Base-by-base conservation (phyloP, 768 basidiomycete species). In the Pholiota conissans region DNA sequence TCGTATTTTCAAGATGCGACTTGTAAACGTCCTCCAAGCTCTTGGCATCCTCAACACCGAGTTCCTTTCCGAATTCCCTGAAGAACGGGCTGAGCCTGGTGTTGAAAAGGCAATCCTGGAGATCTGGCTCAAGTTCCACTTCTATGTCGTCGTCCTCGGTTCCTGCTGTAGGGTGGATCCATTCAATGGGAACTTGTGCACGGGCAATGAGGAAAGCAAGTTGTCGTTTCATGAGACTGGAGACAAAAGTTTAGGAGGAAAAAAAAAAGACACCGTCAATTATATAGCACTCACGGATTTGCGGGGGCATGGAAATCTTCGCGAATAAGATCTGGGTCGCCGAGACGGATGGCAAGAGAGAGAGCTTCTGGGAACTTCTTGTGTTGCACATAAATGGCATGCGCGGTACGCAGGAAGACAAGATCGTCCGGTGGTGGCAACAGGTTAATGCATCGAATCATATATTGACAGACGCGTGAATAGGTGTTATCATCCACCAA, bases 11-110 rank as follows among this genome's bases (percentile, higher is more conserved):
- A 11, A 98, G 77, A 75, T 99, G 96, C 3, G 87, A 85, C 71
- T 98, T 99, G 78, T 99, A 99, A 20, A 98, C 93, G 71, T 98
- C 97, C 68, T 98, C 97, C 50, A 98, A 75, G 49, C 88, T 90
- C 78, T 93, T 95, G 4, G 97, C 82, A 26, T 98, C 96, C 3
- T 79, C 74, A 2, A 96, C 95, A 45, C 89, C 93, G 27, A 99
- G 76, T 71, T 98, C 96, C 69, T 93, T 95, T 16, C 95, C 96
- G 65, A 97, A 98, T 10, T 86, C 86, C 45, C 84, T 84, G 84
- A 98, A 98, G 68, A 87, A 86, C 30, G 79, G 73, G 61, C 92
- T 95, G 26, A 99, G 79, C 52, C 87, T 84, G 9, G 87, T 83
- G 69, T 97, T 98, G 74, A 87, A 90, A 47, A 99, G 75, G 61